These are phyloP conservation scores for Ustilago trichophora DNA, from an alignment of 1,284 basidiomycete genomes.

Conservation along the genomic window DNA sequence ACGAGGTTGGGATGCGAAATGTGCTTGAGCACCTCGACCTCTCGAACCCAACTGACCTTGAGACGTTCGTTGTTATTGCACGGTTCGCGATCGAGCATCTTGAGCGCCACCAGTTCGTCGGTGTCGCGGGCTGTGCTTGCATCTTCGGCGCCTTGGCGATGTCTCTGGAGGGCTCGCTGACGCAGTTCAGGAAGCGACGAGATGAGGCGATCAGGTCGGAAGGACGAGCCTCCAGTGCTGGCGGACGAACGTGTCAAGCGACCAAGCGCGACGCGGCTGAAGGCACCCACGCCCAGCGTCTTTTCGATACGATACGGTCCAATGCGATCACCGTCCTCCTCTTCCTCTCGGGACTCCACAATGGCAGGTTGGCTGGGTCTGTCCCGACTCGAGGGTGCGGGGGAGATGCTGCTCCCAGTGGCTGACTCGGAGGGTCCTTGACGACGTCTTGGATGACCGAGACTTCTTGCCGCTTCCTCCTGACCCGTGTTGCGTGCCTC, in stretches of 20 bases:
- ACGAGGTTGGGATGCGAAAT: constrained; percentile 86
- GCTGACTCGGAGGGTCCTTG: constrained; percentile 31
- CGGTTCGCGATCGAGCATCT: constrained; percentile 76
- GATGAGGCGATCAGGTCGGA: constrained; percentile 15
- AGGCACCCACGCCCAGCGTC: constrained; percentile 63
- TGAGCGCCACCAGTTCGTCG: constrained; percentile 78
- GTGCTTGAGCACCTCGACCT: constrained; percentile 86
- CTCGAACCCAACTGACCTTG: constrained; percentile 82
- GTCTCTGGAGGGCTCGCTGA: constrained; percentile 21
- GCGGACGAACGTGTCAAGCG: constrained; percentile 13
- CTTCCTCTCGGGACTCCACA: constrained; percentile 43
- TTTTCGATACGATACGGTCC: constrained; percentile 54
- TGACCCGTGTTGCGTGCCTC: neutral
- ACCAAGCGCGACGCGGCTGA: constrained; percentile 61
- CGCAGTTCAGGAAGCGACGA: constrained; percentile 29
- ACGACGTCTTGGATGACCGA: constrained; percentile 10
- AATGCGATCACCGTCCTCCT: constrained; percentile 47
- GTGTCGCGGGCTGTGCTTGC: neutral
- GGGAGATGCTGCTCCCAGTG: constrained; percentile 32
- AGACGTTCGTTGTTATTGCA: constrained; percentile 76
- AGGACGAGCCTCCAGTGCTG: neutral
- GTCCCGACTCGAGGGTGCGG: constrained; percentile 2
- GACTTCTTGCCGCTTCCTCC: constrained; percentile 5
- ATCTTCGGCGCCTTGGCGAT: neutral
- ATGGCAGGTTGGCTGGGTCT: constrained; percentile 5